Percentiles rank a stretch among this genome's conserved stretches.
Evolutionary conservation across 441 rosid species (phyloP).

Genomic region (Croton setiger): DNA sequence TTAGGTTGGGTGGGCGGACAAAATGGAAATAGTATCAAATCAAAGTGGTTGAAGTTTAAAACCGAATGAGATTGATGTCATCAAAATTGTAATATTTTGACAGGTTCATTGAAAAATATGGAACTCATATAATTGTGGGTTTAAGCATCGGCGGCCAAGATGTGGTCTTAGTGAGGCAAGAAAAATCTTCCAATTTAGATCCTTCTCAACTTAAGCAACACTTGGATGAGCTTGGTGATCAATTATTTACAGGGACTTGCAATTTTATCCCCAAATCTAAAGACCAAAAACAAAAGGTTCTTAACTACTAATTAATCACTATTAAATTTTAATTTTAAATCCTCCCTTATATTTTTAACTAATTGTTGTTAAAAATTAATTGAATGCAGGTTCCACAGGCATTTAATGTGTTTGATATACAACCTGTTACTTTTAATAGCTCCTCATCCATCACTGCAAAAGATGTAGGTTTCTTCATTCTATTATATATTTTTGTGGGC

Average conservation of each 20-base stretch:
- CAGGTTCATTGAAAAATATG: slow-evolving; percentile 90
- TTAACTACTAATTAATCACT: neutral
- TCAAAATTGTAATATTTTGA: neutral
- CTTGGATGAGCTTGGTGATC: slow-evolving; percentile 71
- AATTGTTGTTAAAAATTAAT: neutral
- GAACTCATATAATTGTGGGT: slow-evolving; percentile 84
- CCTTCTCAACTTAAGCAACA: slow-evolving; percentile 61
- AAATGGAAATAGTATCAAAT: neutral
- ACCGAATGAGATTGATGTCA: neutral
- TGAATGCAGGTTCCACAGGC: slow-evolving; percentile 61
- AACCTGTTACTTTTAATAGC: slow-evolving; percentile 37
- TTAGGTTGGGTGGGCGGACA: slow-evolving; percentile 6
- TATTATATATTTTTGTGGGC: too few relatives aligned
- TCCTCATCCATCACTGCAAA: slow-evolving; percentile 44
- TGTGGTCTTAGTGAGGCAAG: slow-evolving; percentile 68
- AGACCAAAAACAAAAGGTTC: slow-evolving; percentile 45
- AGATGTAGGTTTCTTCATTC: slow-evolving; percentile 49
- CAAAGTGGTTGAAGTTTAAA: neutral
- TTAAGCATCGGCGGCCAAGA: slow-evolving; percentile 80
- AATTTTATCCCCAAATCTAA: slow-evolving; percentile 36
- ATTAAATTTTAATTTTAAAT: neutral
- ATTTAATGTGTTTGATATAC: slow-evolving; percentile 63
- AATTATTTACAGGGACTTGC: slow-evolving; percentile 71
- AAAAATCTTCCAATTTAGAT: slow-evolving; percentile 46
- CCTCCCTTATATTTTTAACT: neutral